A percentile compares a stretch with the other conserved stretches of the same genome.
These are phyloP conservation scores for Apiosordaria backusii DNA, from an alignment of 495 filamentous ascomycete genomes.

Conservation along the genomic window DNA sequence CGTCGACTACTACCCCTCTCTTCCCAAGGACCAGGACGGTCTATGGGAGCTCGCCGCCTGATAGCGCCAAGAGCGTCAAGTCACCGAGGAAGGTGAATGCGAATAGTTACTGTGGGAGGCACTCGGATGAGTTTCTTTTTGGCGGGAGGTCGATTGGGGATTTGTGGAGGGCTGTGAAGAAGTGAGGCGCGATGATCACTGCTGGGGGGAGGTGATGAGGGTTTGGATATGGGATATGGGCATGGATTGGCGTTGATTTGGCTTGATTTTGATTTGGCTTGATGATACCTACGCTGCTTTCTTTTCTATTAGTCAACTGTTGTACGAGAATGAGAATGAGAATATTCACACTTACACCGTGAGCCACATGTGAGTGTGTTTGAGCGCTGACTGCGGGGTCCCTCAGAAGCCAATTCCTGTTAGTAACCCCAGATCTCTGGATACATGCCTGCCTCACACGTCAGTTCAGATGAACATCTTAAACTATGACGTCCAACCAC, in stretches of 20 bases:
- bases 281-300: constrained; percentile 4
- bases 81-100: constrained; percentile 29
- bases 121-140: constrained; percentile 34
- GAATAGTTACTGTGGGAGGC: constrained; percentile 36
- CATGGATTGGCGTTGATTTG: not conserved
- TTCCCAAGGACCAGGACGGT: not conserved
- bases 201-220: not conserved
- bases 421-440: not conserved
- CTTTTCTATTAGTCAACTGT: not conserved
- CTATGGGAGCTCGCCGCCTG: not conserved
- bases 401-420: not conserved
- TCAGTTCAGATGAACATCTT: no score
- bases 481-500: not conserved
- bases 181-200: not conserved
- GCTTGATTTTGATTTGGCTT: not conserved
- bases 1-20: not conserved
- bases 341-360: not conserved
- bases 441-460: not conserved
- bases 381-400: not conserved
- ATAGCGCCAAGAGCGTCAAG: constrained; percentile 3
- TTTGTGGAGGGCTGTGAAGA: constrained; percentile 27
- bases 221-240: not conserved
- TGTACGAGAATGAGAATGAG: not conserved
- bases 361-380: no score
- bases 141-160: constrained; percentile 28